A percentile compares a stretch with the other conserved stretches of the same genome.
These are phyloP conservation scores for Lippia alba DNA, from an alignment of 305 asterid species.

Conservation along the genomic window DNA sequence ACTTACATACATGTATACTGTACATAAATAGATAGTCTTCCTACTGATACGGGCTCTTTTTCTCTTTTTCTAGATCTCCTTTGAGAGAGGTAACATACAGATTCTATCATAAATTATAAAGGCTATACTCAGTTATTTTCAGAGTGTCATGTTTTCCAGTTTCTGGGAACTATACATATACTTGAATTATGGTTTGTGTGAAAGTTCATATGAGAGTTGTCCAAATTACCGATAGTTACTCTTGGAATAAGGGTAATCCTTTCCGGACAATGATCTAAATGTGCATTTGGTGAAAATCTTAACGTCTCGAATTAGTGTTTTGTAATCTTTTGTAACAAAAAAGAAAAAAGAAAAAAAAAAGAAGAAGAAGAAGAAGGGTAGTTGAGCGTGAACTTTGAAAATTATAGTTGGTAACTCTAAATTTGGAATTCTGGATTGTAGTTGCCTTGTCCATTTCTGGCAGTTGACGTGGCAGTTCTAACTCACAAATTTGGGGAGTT, in stretches of 20 bases:
- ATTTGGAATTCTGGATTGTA: conserved; percentile 36
- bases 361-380: conserved; percentile 7
- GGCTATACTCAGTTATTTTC: conserved; percentile 28
- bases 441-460: conserved; percentile 48
- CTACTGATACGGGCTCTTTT: conserved; percentile 21
- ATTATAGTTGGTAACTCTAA: conserved; percentile 10
- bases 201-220: background rate
- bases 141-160: conserved; percentile 2
- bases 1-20: conserved; percentile 37
- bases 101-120: conserved; percentile 47
- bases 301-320: no score
- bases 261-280: no score
- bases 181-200: background rate
- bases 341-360: no score
- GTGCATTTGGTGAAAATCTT: no score
- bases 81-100: conserved; percentile 40
- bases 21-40: conserved; percentile 48
- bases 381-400: background rate
- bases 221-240: conserved; percentile 2
- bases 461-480: conserved; percentile 48
- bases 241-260: background rate
- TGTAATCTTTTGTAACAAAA: no score
- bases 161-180: conserved; percentile 11
- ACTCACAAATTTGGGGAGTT: conserved; percentile 37
- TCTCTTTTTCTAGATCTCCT: conserved; percentile 24